Conservation (phyloP, 2,329 filamentous ascomycete species). For the Graphiopsis chlorocephala region DNA sequence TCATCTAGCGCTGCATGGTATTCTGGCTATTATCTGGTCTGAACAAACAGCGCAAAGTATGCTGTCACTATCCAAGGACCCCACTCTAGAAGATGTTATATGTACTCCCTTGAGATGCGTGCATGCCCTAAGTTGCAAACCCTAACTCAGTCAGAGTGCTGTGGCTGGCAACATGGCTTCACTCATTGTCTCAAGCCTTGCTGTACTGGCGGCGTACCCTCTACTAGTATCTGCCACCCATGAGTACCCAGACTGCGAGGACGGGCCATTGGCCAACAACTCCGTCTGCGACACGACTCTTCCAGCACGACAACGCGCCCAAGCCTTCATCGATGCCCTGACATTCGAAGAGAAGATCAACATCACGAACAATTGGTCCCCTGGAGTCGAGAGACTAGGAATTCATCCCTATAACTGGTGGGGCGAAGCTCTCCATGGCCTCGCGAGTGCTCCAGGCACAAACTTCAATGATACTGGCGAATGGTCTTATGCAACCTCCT, state of each 20-base stretch:
- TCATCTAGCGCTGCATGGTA: background rate
- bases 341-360: slow-evolving; percentile 43
- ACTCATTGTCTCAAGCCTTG: background rate
- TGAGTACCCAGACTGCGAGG: slow-evolving; percentile 45
- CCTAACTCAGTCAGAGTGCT: background rate
- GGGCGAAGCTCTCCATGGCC: slow-evolving; percentile 62
- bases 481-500: slow-evolving; percentile 62
- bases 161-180: background rate
- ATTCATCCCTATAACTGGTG: slow-evolving; percentile 60
- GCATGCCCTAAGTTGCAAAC: background rate
- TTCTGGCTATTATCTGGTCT: slow-evolving; percentile 1
- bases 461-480: slow-evolving; percentile 51
- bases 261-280: slow-evolving; percentile 48
- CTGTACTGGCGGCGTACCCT: background rate
- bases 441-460: slow-evolving; percentile 55
- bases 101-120: background rate
- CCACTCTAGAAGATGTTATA: background rate
- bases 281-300: slow-evolving; percentile 50
- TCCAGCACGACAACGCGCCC: slow-evolving; percentile 33
- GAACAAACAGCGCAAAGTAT: background rate
- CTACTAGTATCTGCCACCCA: background rate
- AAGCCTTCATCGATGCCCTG: slow-evolving; percentile 50
- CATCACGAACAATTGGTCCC: slow-evolving; percentile 47
- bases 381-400: slow-evolving; percentile 55
- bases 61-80: background rate